These are phyloP conservation scores for Diaporthe citrichinensis DNA, from an alignment of 2,329 filamentous ascomycete species.

Conservation along the genomic window DNA sequence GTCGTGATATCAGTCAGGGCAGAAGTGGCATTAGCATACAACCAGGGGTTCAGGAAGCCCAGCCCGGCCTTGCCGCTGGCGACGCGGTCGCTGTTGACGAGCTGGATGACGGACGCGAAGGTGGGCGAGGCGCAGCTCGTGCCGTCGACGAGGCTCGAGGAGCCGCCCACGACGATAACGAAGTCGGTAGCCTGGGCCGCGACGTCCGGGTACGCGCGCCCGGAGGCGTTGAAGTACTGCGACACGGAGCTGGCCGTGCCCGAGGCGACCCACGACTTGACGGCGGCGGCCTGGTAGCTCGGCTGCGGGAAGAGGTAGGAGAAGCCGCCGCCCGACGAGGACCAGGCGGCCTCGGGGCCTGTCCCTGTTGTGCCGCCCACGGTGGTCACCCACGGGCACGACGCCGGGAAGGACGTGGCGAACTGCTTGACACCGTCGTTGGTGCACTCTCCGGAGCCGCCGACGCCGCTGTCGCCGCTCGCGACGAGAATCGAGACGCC, in stretches of 20 bases:
- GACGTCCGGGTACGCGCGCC: constrained; percentile 41
- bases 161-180: constrained; percentile 37
- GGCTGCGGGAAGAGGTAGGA: constrained; percentile 62
- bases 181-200: constrained; percentile 55
- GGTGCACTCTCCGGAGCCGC: constrained; percentile 44
- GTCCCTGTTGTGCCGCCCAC: constrained; percentile 70
- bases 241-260: constrained; percentile 35
- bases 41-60: constrained; percentile 57
- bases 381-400: constrained; percentile 73
- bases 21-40: constrained; percentile 41
- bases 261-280: constrained; percentile 43
- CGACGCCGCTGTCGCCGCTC: constrained; percentile 68
- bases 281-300: constrained; percentile 56
- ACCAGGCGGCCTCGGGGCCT: constrained; percentile 66
- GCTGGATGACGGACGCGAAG: constrained; percentile 65
- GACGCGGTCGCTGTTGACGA: constrained; percentile 66
- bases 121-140: constrained; percentile 64
- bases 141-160: constrained; percentile 1
- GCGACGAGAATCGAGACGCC: constrained; percentile 77
- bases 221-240: constrained; percentile 55
- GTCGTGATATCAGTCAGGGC: constrained; percentile 45
- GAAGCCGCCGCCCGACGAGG: constrained; percentile 68
- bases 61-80: constrained; percentile 56
- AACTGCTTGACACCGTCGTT: constrained; percentile 53
- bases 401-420: constrained; percentile 55